These are phyloP conservation scores for Sisymbrium irio DNA, from an alignment of 345 rosid genomes.

Conservation along the genomic window DNA sequence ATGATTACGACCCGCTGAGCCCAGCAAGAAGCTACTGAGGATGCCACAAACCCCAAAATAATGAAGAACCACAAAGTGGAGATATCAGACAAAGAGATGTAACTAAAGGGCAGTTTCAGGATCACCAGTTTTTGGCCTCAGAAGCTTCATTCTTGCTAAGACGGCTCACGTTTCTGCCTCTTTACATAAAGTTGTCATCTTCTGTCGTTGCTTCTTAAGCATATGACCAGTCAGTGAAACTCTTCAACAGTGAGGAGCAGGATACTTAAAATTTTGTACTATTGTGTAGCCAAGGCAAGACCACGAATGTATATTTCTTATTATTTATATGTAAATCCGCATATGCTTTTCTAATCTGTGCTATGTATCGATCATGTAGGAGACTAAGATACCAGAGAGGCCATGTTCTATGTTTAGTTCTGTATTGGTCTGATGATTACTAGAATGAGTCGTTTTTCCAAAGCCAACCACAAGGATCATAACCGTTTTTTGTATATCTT, in stretches of 20 bases:
- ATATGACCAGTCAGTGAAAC: neutral
- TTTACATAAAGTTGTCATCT: neutral
- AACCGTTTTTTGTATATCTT: neutral
- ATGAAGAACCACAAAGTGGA: constrained; percentile 12
- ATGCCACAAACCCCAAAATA: neutral
- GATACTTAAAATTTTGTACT: constrained; percentile 29
- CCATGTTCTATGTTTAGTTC: neutral
- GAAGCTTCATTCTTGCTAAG: neutral
- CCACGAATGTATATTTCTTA: neutral
- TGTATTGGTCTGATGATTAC: neutral
- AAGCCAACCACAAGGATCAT: neutral
- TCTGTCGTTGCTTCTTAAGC: constrained; percentile 1
- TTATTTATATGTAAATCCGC: neutral
- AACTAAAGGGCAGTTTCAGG: neutral
- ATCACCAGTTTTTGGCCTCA: neutral
- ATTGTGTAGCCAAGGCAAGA: constrained; percentile 7
- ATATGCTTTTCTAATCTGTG: neutral
- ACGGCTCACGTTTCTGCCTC: constrained; percentile 6
- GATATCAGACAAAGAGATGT: neutral
- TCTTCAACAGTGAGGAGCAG: neutral
- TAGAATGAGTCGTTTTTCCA: neutral
- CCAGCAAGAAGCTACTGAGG: constrained; percentile 78
- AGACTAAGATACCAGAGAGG: neutral
- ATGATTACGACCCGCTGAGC: constrained; percentile 80
- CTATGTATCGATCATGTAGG: neutral